Base-by-base conservation (phyloP, 331 rosid genomes). In the Quercus lobata region DNA sequence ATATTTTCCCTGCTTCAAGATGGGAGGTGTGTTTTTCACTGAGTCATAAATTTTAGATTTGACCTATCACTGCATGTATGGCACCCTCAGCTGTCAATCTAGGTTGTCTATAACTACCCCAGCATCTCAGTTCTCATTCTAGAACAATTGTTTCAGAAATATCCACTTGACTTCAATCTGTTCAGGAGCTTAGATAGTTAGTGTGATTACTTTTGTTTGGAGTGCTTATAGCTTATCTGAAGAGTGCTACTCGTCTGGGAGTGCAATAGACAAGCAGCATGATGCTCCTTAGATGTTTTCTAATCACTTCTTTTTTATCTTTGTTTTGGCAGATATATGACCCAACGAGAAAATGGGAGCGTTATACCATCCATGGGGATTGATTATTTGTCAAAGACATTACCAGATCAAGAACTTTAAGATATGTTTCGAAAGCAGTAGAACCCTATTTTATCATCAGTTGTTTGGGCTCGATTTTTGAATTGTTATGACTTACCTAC, bases 1-100 rank as follows among this genome's bases (percentile, higher is more conserved):
- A 91, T 82, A 95, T 95, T 69, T 95, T 93, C 81, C 99, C 97
- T 52, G 97, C 99, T 79, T 95, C 99, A 75, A 95, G 98, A 91
- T 95, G 98, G 99, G 99, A 95, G 98, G 99, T 90, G 76, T 19
- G 25, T 22, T 32, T 82, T 69, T 69, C 75, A 66, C 61, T 60
- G 25, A 65, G 54, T 72, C 7, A 15, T 46, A 32, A 14, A 34
- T 34, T 66, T 66, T 34, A 32, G 52, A 32, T 66, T 37, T 44
- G 25, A 34, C 52, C 1, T 22, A 1, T 65, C 37, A 29, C 3
- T 2, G 16, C 29, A 14, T 7, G 4, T 16, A 63, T 30, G 70
- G 37, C 70, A 63, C 44, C 72, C 52, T 0, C 9, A 21, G 11
- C 3, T 56, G 21, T 56, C 25, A 56, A 56, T 56, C 61, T 56